Base-by-base conservation (phyloP, 2,329 filamentous ascomycete species). In the Sclerotinia spermophila region DNA sequence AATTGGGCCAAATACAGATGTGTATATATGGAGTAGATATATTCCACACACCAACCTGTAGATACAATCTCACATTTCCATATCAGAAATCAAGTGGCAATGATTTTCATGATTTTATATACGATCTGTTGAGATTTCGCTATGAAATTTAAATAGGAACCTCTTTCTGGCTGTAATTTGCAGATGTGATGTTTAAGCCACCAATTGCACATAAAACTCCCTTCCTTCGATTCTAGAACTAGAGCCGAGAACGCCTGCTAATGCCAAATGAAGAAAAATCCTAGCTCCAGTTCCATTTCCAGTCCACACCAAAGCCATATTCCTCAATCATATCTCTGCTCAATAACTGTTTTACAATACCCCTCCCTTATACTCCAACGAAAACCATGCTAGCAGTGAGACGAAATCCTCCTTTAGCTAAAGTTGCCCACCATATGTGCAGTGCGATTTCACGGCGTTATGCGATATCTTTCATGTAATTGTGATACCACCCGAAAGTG, bases 401-500 rank as follows among this genome's bases (percentile, higher is more conserved):
- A 53, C 45, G 45, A 40, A 15, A 17, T 24, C n/a, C 45, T 53
- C n/a, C n/a, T 35, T 53, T 30, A 40, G 62, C 24, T 40, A 53
- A 40, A 38, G 35, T n/a, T 38, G 6, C 24, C 24, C 45, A n/a
- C 44, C 62, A 65, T 53, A 65, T 65, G 62, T 65, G 62, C 62
- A 53, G 53, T 65, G 19, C 8, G 45, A 40, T n/a, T 65, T 65
- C 53, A 27, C 40, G 62, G 38, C 44, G 53, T 42, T 42, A 68
- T 51, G 35, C 13, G 24, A 40, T 53, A 30, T 45, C 65, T 30
- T 44, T 30, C 62, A 75, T 38, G 69, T 75, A 51, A 78, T 78
- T 15, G 74, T 78, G 42, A 78, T 78, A 7, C 76, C 77, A 58
- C 75, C 27, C 35, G 71, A 72, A 13, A 79, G 72, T 10, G 68